Evolutionary conservation across 2,329 filamentous ascomycete species (phyloP), one percentile per base, ranked within the genome.

Genomic region (Xylariales sp.): DNA sequence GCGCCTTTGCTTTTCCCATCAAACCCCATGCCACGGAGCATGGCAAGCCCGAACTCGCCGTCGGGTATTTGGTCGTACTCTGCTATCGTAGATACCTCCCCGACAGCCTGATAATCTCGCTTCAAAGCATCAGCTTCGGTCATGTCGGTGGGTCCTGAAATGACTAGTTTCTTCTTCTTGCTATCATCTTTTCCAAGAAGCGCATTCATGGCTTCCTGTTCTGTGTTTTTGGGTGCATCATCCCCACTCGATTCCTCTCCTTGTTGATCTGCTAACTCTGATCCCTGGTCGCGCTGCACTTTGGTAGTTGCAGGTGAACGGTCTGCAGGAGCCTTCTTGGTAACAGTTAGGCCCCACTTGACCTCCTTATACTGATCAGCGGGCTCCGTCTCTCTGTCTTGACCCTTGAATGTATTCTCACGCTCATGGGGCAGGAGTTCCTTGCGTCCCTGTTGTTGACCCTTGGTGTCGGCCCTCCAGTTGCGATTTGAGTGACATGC

Each of bases 1-100:
- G 69, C 62, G 2, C 71, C 74, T 34, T 70, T 65, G 46, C 73
- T 69, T 41, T 80, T 76, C 62, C 66, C 84, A 70, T 96, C 89
- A 90, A 91, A 96, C 7, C 93, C 93, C 86, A 97, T 96, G 8
- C 90, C 89, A 22, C 90, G 81, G 25, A 98, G 73, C 49, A 97
- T 73, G 1, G 90, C 89, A 14, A 89, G 86, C 6, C 93, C 93
- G 51, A 97, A 98, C 53, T 96, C 89, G 52, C 96, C 91, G 12
- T 97, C 88, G 0, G 93, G 91, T 47, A 95, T 84, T 10, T 84
- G 82, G 44, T 86, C 84, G 65, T 97, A 97, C 55, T 93, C 88
- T 24, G 87, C 86, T 14, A 95, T 68, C 0, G 82, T 86, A 4
- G 88, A 83, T 21, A 79, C 73, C 16, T 88, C 85, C 1, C 88